Percentiles rank a stretch among this genome's conserved stretches.
Evolutionary conservation across 2,329 filamentous ascomycete genomes (phyloP).

Genomic region (Aureobasidium namibiae): DNA sequence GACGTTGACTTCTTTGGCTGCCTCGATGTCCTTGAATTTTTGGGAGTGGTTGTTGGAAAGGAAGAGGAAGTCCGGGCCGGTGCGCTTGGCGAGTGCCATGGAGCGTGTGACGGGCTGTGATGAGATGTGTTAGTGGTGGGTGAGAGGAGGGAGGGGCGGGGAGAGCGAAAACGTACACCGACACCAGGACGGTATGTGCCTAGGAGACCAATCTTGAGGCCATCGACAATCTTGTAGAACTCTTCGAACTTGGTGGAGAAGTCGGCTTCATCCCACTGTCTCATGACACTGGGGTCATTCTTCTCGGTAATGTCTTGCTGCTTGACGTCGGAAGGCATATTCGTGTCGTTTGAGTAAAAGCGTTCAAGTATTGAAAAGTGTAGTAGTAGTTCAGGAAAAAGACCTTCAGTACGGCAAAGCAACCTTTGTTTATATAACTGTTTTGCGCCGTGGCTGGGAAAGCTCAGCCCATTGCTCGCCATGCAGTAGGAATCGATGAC

Average conservation of each 20-base stretch:
- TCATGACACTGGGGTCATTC: constrained; percentile 40
- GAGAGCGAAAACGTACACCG: constrained; percentile 22
- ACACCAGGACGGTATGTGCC: constrained; percentile 34
- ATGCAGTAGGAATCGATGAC: neutral
- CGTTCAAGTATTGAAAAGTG: neutral
- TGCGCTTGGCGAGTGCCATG: constrained; percentile 49
- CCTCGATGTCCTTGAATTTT: constrained; percentile 41
- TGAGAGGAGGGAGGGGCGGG: neutral
- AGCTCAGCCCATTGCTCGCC: no score
- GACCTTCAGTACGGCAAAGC: neutral
- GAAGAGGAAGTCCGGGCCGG: constrained; percentile 44
- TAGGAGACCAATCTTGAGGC: constrained; percentile 37
- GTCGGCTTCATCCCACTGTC: constrained; percentile 40
- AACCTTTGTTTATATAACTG: neutral
- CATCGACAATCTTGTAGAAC: constrained; percentile 39
- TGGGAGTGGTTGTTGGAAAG: constrained; percentile 39
- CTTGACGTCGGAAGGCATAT: constrained; percentile 38
- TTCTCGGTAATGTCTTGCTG: constrained; percentile 33
- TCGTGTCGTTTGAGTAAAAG: constrained; percentile 19
- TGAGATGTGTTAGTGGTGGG: constrained; percentile 2
- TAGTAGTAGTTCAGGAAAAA: neutral
- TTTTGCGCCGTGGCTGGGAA: neutral
- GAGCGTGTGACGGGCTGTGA: constrained; percentile 35
- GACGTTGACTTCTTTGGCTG: constrained; percentile 33
- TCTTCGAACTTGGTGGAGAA: constrained; percentile 40